Evolutionary conservation across 2,329 filamentous ascomycete species (phyloP).

Genomic region (Cladosporium phlei): DNA sequence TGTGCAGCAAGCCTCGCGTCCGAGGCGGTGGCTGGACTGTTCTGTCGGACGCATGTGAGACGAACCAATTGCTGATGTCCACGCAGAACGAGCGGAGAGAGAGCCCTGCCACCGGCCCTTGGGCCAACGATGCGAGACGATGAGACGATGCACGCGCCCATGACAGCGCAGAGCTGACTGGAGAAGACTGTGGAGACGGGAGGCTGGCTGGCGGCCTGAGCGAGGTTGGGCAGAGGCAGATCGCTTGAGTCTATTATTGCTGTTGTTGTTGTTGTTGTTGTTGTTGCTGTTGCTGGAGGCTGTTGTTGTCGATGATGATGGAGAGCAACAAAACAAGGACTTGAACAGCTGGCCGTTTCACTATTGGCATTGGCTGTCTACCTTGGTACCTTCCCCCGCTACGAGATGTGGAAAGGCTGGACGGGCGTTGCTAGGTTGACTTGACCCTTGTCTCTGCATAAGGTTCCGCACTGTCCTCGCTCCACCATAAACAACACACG

Average conservation of each 20-base stretch:
- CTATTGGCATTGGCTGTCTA: too few relatives aligned
- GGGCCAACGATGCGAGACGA: background rate
- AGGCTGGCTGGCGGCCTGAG: background rate
- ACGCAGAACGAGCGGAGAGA: constrained; percentile 7
- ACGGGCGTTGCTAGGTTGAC: too few relatives aligned
- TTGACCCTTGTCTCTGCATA: constrained; percentile 5
- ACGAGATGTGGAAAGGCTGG: too few relatives aligned
- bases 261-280: too few relatives aligned
- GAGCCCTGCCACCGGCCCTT: background rate
- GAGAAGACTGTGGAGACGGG: background rate
- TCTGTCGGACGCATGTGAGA: constrained; percentile 10
- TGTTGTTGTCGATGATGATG: too few relatives aligned
- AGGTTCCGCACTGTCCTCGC: constrained; percentile 1
- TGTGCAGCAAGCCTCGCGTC: constrained; percentile 5
- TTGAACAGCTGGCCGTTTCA: too few relatives aligned
- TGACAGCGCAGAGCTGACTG: constrained; percentile 3
- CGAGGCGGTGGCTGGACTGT: constrained; percentile 13
- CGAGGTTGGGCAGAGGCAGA: too few relatives aligned
- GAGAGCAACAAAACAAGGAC: too few relatives aligned
- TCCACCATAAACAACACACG: background rate
- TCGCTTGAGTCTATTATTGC: too few relatives aligned
- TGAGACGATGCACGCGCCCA: background rate
- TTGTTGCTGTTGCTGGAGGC: too few relatives aligned
- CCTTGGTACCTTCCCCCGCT: too few relatives aligned
- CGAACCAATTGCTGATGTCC: constrained; percentile 9